Percentiles rank a stretch among this genome's conserved stretches.
phyloP scores from a whole-genome alignment of 352 stramenopile genomes.

The Pythium dissotocum region DNA sequence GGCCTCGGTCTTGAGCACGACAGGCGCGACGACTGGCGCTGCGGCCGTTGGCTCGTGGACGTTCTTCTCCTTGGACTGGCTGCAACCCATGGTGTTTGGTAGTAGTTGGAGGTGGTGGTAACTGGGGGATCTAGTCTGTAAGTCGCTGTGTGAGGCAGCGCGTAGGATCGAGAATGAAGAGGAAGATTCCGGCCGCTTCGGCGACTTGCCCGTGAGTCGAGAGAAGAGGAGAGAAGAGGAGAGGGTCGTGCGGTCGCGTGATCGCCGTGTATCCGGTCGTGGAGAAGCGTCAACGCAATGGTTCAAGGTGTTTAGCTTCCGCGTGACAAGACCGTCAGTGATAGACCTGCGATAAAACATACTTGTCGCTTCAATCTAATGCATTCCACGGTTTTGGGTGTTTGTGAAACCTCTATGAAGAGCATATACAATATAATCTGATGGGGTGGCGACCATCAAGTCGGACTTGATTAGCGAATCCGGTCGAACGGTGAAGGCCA shows the following conservation, averaged over 20 bases:
- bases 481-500: background rate
- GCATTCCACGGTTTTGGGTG: background rate
- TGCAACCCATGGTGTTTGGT: slow-evolving; percentile 3
- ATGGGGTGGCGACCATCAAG: background rate
- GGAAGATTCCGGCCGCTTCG: background rate
- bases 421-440: background rate
- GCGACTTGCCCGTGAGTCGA: background rate
- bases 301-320: background rate
- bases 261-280: background rate
- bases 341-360: background rate
- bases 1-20: slow-evolving; percentile 2
- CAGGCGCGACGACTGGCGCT: slow-evolving; percentile 1
- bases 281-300: background rate
- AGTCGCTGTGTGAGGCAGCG: background rate
- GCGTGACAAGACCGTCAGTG: background rate
- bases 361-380: background rate
- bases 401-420: background rate
- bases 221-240: background rate
- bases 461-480: slow-evolving; percentile 6
- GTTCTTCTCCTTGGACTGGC: slow-evolving; percentile 8
- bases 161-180: background rate
- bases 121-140: background rate
- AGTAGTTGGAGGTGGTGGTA: background rate
- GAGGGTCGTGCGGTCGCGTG: background rate
- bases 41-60: background rate